Conservation (phyloP, 345 rosid species). For the Eucalyptus erythrocorys region DNA sequence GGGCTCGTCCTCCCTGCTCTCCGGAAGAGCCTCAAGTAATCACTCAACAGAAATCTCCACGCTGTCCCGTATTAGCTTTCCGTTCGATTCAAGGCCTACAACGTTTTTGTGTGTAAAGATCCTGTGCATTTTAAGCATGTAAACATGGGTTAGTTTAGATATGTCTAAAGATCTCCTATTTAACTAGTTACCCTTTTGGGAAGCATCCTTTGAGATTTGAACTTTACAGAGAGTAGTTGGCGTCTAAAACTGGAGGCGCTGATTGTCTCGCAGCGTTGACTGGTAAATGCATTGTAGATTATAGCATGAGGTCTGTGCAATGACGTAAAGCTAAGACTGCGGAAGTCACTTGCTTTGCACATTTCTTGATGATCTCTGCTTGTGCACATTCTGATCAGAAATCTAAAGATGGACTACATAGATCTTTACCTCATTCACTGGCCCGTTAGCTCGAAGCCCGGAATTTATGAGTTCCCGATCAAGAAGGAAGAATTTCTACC, state of each 20-base stretch:
- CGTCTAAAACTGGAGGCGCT: not conserved
- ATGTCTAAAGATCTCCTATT: not conserved
- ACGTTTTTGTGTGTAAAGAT: not conserved
- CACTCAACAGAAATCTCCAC: not conserved
- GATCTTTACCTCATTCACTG: constrained; percentile 77
- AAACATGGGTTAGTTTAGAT: not conserved
- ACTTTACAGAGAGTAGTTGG: not conserved
- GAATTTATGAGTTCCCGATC: constrained; percentile 51
- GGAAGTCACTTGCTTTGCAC: not conserved
- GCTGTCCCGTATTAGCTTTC: not conserved
- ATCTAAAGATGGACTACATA: constrained; percentile 56
- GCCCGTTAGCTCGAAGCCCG: constrained; percentile 72
- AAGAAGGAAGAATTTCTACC: constrained; percentile 50
- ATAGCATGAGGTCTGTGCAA: not conserved
- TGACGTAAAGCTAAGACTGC: not conserved
- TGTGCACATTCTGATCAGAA: constrained; percentile 15
- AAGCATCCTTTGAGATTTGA: not conserved
- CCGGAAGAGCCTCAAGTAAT: constrained; percentile 25
- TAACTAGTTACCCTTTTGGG: not conserved
- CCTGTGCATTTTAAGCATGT: not conserved
- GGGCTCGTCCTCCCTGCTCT: constrained; percentile 39
- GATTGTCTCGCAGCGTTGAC: not conserved
- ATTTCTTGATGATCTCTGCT: not conserved
- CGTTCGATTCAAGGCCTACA: not conserved
- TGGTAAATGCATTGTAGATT: not conserved